Base-by-base conservation (phyloP, 2,329 filamentous ascomycete genomes). In the Diplodia mutila region DNA sequence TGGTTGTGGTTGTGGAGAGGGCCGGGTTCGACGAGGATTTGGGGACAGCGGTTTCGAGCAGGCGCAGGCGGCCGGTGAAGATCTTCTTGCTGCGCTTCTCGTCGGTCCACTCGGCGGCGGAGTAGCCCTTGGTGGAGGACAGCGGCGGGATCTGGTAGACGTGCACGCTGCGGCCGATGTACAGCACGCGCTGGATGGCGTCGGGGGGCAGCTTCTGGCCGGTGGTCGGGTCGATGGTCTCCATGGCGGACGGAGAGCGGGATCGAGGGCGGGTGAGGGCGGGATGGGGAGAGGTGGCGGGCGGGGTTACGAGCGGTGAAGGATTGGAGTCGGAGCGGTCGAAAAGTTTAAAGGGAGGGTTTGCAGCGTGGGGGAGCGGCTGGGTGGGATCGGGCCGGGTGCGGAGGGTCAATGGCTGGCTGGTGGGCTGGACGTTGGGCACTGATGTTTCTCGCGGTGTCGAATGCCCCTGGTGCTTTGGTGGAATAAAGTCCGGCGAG, bases 121-220 rank as follows among this genome's bases (percentile, higher is more conserved):
- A 86, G 84, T 97, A 91, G 78, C 93, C 93, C 77, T 91, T 90
- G 73, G 89, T 92, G 21, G 90, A 90, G 53, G 89, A 85, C 68
- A 93, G 84, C 27, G 93, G 92, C 21, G 93, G 93, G 77, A 96
- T 93, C 75, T 90, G 89, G 85, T 97, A 97, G 83, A 97, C 86
- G 82, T 96, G 92, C 71, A 95, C 90, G 71, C 85, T 83, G 74
- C 85, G 82, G 70, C 89, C 87, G 77, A 93, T 83, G 85, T 92
- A 94, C 78, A 96, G 90, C 76, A 95, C 84, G 77, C 92, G 90
- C 80, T 95, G 91, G 80, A 96, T 94, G 73, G 92, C 90, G 76
- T 92, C 91, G 64, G 87, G 77, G 67, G 91, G 89, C 72, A 93
- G 85, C 71, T 89, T 79, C 39, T 81, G 82, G 73, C 90, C 89